Conservation (phyloP, 2,329 filamentous ascomycete genomes). For the Lecanoromycetidae sp. region DNA sequence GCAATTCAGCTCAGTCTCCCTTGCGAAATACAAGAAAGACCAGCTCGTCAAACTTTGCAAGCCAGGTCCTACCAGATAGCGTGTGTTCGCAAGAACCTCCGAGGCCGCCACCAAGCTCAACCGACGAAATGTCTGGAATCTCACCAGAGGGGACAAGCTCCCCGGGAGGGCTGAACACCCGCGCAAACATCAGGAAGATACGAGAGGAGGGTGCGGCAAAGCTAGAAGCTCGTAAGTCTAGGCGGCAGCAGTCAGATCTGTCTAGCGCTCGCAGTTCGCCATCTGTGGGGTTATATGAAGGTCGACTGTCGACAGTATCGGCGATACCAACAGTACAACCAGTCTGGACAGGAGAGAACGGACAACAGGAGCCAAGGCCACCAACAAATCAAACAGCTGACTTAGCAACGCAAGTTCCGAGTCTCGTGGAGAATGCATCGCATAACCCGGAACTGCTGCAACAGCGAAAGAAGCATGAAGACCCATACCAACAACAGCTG, state of each 20-base stretch:
- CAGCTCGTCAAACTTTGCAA: neutral
- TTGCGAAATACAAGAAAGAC: too few relatives aligned
- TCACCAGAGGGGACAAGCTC: neutral
- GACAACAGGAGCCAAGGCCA: too few relatives aligned
- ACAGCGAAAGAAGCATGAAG: too few relatives aligned
- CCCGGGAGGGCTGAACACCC: neutral
- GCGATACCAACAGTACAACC: neutral
- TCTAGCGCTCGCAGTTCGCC: neutral
- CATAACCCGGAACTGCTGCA: too few relatives aligned
- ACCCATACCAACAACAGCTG: too few relatives aligned
- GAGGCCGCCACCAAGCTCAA: neutral
- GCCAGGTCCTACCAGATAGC: neutral
- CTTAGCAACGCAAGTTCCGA: neutral
- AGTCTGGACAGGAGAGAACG: neutral
- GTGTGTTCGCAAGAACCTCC: conserved; percentile 3
- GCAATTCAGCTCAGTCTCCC: too few relatives aligned
- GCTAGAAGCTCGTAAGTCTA: neutral
- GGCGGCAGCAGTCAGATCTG: conserved; percentile 3
- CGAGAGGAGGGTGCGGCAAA: conserved; percentile 9
- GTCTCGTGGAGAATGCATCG: neutral
- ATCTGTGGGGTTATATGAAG: neutral
- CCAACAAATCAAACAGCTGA: neutral
- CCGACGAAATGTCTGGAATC: conserved; percentile 5
- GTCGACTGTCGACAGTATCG: neutral
- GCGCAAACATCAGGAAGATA: conserved; percentile 7